Conservation (phyloP, 257 asterid species). For the Scutellaria baicalensis region DNA sequence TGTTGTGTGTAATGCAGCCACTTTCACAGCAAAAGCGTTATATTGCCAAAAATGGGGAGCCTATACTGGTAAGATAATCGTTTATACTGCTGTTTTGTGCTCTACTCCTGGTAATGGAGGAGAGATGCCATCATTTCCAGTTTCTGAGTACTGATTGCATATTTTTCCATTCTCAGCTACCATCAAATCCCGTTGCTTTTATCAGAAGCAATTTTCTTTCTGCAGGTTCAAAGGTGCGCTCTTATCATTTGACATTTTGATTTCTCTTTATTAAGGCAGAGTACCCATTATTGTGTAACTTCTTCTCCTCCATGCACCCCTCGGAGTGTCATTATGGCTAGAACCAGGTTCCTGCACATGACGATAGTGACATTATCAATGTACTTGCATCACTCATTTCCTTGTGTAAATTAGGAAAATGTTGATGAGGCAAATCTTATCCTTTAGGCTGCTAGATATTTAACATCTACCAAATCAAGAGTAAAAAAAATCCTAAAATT, state of each 20-base stretch:
- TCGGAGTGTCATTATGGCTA: background rate
- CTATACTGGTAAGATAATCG: constrained; percentile 51
- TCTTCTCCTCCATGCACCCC: background rate
- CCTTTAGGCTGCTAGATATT: background rate
- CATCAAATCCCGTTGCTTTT: constrained; percentile 67
- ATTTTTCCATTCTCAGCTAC: constrained; percentile 53
- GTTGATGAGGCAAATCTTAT: background rate
- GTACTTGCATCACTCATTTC: constrained; percentile 3
- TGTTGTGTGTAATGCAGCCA: constrained; percentile 50
- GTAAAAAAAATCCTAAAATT: background rate
- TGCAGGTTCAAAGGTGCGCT: constrained; percentile 63
- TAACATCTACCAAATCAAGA: background rate
- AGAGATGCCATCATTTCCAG: constrained; percentile 3
- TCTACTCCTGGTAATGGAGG: background rate
- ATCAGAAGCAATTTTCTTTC: constrained; percentile 72
- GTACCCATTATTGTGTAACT: background rate
- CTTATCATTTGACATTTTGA: constrained; percentile 10
- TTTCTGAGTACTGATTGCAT: constrained; percentile 8
- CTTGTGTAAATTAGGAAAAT: background rate
- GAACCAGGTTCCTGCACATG: background rate
- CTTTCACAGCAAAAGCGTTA: constrained; percentile 83
- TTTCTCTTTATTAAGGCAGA: background rate
- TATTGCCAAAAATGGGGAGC: constrained; percentile 70
- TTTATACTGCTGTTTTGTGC: background rate
- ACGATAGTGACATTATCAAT: background rate